phyloP scores from a whole-genome alignment of 129 eudicot genomes.

The Solidago caesia region DNA sequence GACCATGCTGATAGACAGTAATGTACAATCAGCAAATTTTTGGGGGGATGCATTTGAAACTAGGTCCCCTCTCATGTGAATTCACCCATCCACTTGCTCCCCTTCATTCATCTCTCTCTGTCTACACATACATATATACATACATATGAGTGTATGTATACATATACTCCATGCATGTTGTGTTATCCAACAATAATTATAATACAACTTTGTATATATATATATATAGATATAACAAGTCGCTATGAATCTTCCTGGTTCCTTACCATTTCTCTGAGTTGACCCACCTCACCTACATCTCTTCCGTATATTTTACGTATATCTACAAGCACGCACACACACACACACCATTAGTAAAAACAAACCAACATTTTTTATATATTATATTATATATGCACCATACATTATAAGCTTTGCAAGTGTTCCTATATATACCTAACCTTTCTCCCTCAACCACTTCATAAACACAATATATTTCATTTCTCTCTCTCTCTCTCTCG shows the following conservation, averaged over 20 bases:
- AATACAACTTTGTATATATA: conserved; percentile 33
- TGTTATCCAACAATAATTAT: conserved; percentile 34
- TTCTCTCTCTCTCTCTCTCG: conserved; percentile 15
- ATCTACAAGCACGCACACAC: conserved; percentile 27
- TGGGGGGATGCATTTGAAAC: conserved; percentile 35
- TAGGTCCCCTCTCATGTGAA: conserved; percentile 48
- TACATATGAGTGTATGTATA: neutral
- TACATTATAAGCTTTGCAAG: conserved; percentile 20
- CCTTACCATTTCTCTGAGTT: conserved; percentile 51
- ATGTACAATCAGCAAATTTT: conserved; percentile 24
- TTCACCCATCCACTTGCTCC: conserved; percentile 37
- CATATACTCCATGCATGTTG: conserved; percentile 17
- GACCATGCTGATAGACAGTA: conserved; percentile 28
- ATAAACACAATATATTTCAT: conserved; percentile 3
- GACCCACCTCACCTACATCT: conserved; percentile 69
- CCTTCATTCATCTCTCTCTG: neutral
- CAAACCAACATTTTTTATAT: conserved; percentile 10
- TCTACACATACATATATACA: neutral
- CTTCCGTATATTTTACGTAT: conserved; percentile 37
- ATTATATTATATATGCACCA: conserved; percentile 22
- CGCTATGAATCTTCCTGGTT: conserved; percentile 75
- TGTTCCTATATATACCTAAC: conserved; percentile 54
- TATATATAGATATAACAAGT: conserved; percentile 3
- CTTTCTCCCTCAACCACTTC: conserved; percentile 32
- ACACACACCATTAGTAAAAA: conserved; percentile 20